Conservation (phyloP, 495 filamentous ascomycete genomes). For the Gamarada debralockiae region DNA sequence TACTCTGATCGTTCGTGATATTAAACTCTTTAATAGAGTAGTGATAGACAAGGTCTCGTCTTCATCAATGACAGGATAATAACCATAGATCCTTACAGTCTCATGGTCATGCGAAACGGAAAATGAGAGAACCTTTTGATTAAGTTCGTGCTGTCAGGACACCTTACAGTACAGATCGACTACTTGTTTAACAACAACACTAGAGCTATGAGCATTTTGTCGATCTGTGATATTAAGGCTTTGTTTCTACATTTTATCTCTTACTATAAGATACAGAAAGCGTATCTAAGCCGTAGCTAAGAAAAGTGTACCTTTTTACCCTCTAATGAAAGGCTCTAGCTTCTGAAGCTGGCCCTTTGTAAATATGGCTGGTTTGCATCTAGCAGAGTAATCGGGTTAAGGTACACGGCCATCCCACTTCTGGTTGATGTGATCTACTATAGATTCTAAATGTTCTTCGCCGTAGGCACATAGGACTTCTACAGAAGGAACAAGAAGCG, state of each 20-base stretch:
- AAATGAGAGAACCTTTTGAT: constrained; percentile 40
- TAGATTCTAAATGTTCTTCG: constrained; percentile 24
- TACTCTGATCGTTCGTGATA: constrained; percentile 29
- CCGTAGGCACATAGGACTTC: constrained; percentile 29
- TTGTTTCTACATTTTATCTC: constrained; percentile 32
- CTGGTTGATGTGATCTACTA: constrained; percentile 40
- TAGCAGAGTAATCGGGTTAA: constrained; percentile 41
- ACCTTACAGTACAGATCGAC: constrained; percentile 31
- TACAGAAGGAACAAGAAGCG: constrained; percentile 35
- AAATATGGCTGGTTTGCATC: constrained; percentile 37
- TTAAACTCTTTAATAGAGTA: constrained; percentile 24
- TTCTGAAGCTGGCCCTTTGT: constrained; percentile 36
- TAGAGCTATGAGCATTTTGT: constrained; percentile 36
- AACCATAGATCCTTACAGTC: constrained; percentile 34
- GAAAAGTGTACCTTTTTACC: constrained; percentile 30
- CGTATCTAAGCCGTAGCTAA: constrained; percentile 37
- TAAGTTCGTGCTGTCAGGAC: constrained; percentile 32
- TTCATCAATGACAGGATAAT: constrained; percentile 32
- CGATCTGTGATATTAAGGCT: constrained; percentile 35
- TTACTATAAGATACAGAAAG: constrained; percentile 36
- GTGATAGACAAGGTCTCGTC: constrained; percentile 30
- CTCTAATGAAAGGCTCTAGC: constrained; percentile 34
- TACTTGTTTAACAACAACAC: constrained; percentile 33
- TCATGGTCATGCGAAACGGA: constrained; percentile 42
- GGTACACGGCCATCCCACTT: constrained; percentile 36